These are phyloP conservation scores for Spinellus fusiger DNA, from an alignment of 192 early-diverging fungal genomes.

Conservation along the genomic window DNA sequence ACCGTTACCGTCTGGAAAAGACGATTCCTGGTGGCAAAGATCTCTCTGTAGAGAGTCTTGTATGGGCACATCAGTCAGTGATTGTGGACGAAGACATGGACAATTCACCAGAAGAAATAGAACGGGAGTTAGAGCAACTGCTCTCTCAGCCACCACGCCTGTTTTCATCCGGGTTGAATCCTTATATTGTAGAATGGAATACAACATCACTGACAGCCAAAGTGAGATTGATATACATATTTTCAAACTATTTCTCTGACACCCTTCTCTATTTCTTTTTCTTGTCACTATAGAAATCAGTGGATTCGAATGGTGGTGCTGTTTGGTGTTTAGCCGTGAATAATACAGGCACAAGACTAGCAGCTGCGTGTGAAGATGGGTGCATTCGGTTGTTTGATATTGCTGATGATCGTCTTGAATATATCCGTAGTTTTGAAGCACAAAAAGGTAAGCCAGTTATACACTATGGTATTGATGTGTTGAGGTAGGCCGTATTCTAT, in stretches of 20 bases:
- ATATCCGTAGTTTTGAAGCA: slow-evolving; percentile 63
- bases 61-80: slow-evolving; percentile 74
- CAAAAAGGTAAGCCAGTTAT: slow-evolving; percentile 47
- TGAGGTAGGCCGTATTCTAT: slow-evolving; percentile 68
- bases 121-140: slow-evolving; percentile 43
- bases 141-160: slow-evolving; percentile 59
- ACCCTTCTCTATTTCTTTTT: not conserved
- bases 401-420: slow-evolving; percentile 59
- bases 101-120: slow-evolving; percentile 58
- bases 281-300: slow-evolving; percentile 33
- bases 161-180: slow-evolving; percentile 83
- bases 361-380: slow-evolving; percentile 92
- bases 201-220: slow-evolving; percentile 56
- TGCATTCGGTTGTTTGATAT: slow-evolving; percentile 85
- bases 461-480: not conserved
- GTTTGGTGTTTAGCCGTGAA: slow-evolving; percentile 92
- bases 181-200: slow-evolving; percentile 87
- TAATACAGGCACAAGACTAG: slow-evolving; percentile 67
- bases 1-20: slow-evolving; percentile 75
- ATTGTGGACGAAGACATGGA: slow-evolving; percentile 63
- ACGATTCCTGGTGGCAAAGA: slow-evolving; percentile 75
- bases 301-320: slow-evolving; percentile 84
- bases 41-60: slow-evolving; percentile 70
- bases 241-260: not conserved
- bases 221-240: slow-evolving; percentile 21